Conservation (phyloP, 305 asterid species). For the Euphrasia arctica region DNA sequence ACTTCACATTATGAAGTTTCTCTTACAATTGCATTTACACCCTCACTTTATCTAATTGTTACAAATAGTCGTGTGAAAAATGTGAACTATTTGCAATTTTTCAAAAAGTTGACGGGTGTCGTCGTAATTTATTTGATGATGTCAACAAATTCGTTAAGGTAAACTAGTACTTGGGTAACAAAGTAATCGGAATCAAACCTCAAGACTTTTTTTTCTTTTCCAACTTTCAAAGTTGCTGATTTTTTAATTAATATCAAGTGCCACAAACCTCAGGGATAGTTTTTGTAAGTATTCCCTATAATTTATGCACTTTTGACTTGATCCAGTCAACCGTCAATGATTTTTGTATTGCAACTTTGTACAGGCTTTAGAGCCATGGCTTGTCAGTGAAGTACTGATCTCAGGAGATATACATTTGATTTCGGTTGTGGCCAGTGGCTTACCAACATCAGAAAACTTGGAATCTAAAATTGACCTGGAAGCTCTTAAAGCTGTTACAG, state of each 20-base stretch:
- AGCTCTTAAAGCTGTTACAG: constrained; percentile 62
- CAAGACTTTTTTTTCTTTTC: neutral
- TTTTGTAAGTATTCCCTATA: neutral
- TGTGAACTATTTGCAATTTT: no score
- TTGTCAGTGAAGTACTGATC: constrained; percentile 79
- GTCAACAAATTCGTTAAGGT: no score
- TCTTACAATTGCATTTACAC: no score
- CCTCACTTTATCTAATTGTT: no score
- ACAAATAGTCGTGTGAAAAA: no score
- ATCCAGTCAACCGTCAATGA: neutral
- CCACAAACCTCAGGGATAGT: neutral
- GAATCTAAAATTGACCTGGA: constrained; percentile 76
- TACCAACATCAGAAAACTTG: constrained; percentile 89
- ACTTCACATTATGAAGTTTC: no score
- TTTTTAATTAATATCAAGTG: no score
- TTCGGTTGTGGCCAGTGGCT: constrained; percentile 85
- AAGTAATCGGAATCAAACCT: no score
- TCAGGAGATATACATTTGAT: constrained; percentile 80
- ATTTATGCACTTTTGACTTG: constrained; percentile 13
- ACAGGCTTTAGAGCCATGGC: constrained; percentile 97
- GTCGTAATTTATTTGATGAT: no score
- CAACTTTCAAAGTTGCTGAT: no score
- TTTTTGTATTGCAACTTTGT: constrained; percentile 24
- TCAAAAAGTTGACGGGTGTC: no score
- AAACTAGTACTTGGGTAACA: no score